These are phyloP conservation scores for Plasmodium fragile DNA, from an alignment of 169 alveolate genomes.

Conservation along the genomic window DNA sequence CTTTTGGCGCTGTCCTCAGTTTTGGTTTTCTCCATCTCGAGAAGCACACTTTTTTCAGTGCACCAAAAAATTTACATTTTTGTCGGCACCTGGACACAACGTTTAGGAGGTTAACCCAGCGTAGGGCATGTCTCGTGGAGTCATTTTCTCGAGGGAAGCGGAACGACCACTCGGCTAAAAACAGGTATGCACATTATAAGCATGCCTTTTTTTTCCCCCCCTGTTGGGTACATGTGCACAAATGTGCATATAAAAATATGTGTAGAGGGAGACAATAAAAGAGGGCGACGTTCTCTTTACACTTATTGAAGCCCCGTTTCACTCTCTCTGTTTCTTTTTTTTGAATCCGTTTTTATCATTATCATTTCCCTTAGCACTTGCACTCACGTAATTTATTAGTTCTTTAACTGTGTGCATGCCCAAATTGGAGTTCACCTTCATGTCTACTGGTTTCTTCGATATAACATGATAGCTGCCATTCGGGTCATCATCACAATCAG, in stretches of 20 bases:
- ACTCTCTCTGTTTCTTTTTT: not conserved
- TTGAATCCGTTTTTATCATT: not conserved
- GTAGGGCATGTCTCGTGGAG: not conserved
- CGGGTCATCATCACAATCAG: not conserved
- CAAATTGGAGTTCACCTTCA: not conserved
- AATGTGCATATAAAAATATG: not conserved
- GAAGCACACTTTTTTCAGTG: not conserved
- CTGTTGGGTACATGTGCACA: not conserved
- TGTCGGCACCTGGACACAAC: not conserved
- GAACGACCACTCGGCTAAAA: not conserved
- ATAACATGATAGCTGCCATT: not conserved
- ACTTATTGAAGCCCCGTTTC: not conserved
- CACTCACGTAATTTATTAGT: slow-evolving; percentile 38
- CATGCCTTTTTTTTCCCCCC: not conserved
- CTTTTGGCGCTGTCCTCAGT: not conserved
- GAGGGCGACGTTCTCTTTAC: not conserved
- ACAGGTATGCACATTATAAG: not conserved
- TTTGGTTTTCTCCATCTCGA: not conserved
- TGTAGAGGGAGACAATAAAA: not conserved
- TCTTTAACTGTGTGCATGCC: slow-evolving; percentile 31
- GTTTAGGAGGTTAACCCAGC: not conserved
- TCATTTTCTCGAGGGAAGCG: not conserved
- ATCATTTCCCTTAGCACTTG: not conserved
- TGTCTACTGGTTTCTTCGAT: not conserved
- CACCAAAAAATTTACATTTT: not conserved